Base-by-base conservation (phyloP, 192 early-diverging fungal species). In the Coemansia sp. region DNA sequence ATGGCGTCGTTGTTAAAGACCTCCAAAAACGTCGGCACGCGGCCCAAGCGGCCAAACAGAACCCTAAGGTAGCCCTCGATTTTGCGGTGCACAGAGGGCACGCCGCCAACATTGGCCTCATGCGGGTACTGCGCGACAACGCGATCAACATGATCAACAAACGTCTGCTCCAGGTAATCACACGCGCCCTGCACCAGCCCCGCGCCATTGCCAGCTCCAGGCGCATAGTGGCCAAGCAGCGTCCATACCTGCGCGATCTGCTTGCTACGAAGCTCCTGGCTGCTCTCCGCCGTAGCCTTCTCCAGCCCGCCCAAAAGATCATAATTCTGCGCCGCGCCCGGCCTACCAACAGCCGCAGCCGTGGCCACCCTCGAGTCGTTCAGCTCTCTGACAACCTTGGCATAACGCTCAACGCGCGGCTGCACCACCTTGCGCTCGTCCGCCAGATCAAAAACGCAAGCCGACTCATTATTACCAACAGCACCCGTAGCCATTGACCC, bases 81-180 rank as follows among this genome's bases (percentile, higher is more conserved):
- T 51, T 86, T 90, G 57, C 86, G 84, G 56, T 88, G 73, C 18
- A 94, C 83, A 0, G 92, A 91, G 1, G 95, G 94, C 34, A 90
- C 78, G 33, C 97, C 97, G 37, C 95, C 95, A 15, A 96, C 74
- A 45, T 84, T 78, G 0, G 89, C 90, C 36, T 89, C 89, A 18
- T 81, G 79, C 28, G 90, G 88, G 53, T 90, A 86, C 61, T 89
- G 81, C 5, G 83, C 68, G 2, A 94, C 68, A 5, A 78, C 69
- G 7, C 80, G 70, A 12, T 89, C 85, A 9, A 90, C 62, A 52
- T 80, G 78, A 35, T 81, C 68, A 1, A 85, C 55, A 66, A 83
- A 88, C 68, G 85, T 85, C 51, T 86, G 74, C 62, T 92, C 88
- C 32, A 83, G 60, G 51, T 78, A 78, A 38, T 61, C 64, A 60